Percentiles rank a stretch among this genome's conserved stretches.
These are phyloP conservation scores for Saccharomyces uvarum DNA, from an alignment of 1,139 yeast genomes.

Conservation along the genomic window DNA sequence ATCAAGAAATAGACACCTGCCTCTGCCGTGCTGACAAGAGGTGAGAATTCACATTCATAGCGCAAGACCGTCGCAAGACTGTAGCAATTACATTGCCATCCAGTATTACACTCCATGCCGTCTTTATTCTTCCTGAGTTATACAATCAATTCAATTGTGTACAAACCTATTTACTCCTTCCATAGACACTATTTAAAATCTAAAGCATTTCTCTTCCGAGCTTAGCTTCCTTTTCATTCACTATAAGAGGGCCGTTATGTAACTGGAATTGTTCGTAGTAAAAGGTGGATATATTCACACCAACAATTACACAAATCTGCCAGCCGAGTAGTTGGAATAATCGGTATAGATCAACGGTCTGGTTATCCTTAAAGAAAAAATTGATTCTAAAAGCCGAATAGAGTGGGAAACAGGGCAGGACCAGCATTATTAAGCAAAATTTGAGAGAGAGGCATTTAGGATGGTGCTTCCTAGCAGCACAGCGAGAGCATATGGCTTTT, in stretches of 20 bases:
- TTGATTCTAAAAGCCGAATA: not conserved
- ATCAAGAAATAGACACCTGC: not conserved
- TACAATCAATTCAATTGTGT: not conserved
- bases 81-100: not conserved
- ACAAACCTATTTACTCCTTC: not conserved
- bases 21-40: not conserved
- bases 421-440: not conserved
- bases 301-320: not conserved
- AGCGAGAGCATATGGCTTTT: not conserved
- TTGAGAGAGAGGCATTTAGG: not conserved
- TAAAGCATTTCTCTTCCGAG: not conserved
- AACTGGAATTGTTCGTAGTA: not conserved
- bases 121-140: not conserved
- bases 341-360: not conserved
- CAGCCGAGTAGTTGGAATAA: not conserved
- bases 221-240: not conserved
- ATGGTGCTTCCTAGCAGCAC: not conserved
- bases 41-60: too few relatives aligned
- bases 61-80: not conserved
- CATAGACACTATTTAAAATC: not conserved
- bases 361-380: not conserved
- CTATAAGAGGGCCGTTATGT: not conserved
- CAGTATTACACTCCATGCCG: not conserved
- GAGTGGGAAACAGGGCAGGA: not conserved
- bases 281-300: not conserved